Conservation (phyloP, 2,329 filamentous ascomycete genomes). For the Aspergillus sp. region DNA sequence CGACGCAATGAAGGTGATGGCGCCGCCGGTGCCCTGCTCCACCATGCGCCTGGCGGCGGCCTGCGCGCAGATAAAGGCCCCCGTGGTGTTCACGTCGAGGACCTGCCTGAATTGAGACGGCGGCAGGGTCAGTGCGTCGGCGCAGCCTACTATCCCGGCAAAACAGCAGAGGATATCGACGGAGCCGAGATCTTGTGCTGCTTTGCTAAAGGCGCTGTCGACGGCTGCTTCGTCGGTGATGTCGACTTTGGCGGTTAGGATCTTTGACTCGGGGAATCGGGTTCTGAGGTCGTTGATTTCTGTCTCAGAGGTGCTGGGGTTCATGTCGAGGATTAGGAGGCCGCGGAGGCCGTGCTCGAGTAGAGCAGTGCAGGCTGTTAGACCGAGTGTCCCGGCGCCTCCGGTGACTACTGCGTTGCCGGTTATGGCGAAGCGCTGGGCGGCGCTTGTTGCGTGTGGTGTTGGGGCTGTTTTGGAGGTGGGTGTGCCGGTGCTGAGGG, state of each 20-base stretch:
- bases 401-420: slow-evolving; percentile 54
- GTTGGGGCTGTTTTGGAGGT: slow-evolving; percentile 4
- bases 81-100: slow-evolving; percentile 70
- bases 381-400: slow-evolving; percentile 63
- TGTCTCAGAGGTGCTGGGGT: slow-evolving; percentile 36
- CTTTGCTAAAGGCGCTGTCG: slow-evolving; percentile 12
- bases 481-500: slow-evolving; percentile 1
- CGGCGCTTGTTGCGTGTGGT: not conserved
- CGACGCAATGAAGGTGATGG: slow-evolving; percentile 65
- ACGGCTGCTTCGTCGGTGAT: slow-evolving; percentile 52
- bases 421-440: slow-evolving; percentile 21
- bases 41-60: slow-evolving; percentile 50
- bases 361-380: slow-evolving; percentile 59
- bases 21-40: slow-evolving; percentile 50
- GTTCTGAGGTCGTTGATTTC: slow-evolving; percentile 48
- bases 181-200: slow-evolving; percentile 15
- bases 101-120: slow-evolving; percentile 62
- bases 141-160: slow-evolving; percentile 66
- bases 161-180: slow-evolving; percentile 63
- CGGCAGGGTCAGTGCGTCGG: slow-evolving; percentile 59
- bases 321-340: slow-evolving; percentile 59
- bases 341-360: slow-evolving; percentile 67
- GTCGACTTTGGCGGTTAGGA: slow-evolving; percentile 57
- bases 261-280: slow-evolving; percentile 55
- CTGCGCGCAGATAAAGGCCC: slow-evolving; percentile 68